Conservation (phyloP, 2,329 filamentous ascomycete genomes). For the Pseudocercospora musae region DNA sequence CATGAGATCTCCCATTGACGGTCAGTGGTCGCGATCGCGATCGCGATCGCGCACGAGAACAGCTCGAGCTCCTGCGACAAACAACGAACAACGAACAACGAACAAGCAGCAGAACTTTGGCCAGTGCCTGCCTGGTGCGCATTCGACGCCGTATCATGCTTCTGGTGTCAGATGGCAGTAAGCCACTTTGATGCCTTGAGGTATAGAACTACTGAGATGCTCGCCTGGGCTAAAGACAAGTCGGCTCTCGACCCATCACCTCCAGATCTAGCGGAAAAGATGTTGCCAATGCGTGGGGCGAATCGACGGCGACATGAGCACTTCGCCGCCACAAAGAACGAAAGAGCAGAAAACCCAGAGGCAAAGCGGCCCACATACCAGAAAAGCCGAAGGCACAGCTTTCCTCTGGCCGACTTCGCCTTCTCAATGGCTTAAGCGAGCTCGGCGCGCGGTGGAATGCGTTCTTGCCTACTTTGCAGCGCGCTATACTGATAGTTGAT, state of each 20-base stretch:
- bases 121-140: too few species aligned
- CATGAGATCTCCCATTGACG: too few species aligned
- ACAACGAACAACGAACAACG: background rate
- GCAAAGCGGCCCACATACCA: constrained; percentile 2
- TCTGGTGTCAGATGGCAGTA: too few species aligned
- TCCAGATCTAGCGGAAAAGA: background rate
- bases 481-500: constrained; percentile 6
- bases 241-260: background rate
- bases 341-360: background rate
- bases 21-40: background rate
- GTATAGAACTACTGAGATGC: too few species aligned
- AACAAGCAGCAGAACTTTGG: too few species aligned
- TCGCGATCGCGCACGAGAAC: background rate
- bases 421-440: constrained; percentile 11
- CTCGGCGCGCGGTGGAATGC: constrained; percentile 10
- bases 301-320: background rate
- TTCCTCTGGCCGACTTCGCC: constrained; percentile 9
- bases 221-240: background rate
- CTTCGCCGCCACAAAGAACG: background rate
- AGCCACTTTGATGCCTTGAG: too few species aligned
- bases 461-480: constrained; percentile 1
- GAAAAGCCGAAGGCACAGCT: constrained; percentile 5
- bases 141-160: too few species aligned
- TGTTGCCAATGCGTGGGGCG: background rate
- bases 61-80: background rate